Base-by-base conservation (phyloP, 768 basidiomycete genomes). In the Xerocomellus amylosporus region DNA sequence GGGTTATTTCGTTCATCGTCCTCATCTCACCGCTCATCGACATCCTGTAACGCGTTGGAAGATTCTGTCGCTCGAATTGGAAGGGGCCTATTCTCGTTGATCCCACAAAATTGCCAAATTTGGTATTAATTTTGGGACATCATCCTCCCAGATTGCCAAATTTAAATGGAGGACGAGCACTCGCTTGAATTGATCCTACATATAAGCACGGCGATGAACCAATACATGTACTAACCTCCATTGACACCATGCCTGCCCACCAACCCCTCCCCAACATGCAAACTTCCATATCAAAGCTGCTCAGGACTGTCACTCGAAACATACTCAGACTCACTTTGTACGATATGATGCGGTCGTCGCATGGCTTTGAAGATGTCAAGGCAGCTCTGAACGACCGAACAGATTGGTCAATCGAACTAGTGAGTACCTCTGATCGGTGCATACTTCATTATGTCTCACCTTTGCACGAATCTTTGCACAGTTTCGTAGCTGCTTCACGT, bases 351-450 rank as follows among this genome's bases (percentile, higher is more conserved):
- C 37, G 1, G 12, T 49, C 58, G 2, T 66, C 64, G 8, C 20
- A 5, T 4, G 64, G 65, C 51, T 66, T 66, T 42, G 42, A 60
- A 37, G 65, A 66, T 4, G 55, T 66, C 55, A 65, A 40, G 20
- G 12, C 7, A 24, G 46, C 33, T 41, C 40, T 66, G 39, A 54
- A 57, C n/a, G 58, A 60, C 9, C 46, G 63, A 5, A 58, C 36
- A 5, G 41, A 52, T n/a, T 60, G 66, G 60, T 60, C 63, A 4
- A 63, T 68, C 1, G 65, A 68, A 6, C 38, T 65, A 1, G 65
- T 66, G 19, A 58, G 60, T 14, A 26, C 10, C 30, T 33, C 7
- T 3, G 15, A n/a, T 20, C 5, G 33, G 5, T 24, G 22, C 22
- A 13, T 28, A 15, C 1, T 13, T 22, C 19, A 19, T 45, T 8